Conservation (phyloP, 2,329 filamentous ascomycete species). For the Cordyceps pruinosa region DNA sequence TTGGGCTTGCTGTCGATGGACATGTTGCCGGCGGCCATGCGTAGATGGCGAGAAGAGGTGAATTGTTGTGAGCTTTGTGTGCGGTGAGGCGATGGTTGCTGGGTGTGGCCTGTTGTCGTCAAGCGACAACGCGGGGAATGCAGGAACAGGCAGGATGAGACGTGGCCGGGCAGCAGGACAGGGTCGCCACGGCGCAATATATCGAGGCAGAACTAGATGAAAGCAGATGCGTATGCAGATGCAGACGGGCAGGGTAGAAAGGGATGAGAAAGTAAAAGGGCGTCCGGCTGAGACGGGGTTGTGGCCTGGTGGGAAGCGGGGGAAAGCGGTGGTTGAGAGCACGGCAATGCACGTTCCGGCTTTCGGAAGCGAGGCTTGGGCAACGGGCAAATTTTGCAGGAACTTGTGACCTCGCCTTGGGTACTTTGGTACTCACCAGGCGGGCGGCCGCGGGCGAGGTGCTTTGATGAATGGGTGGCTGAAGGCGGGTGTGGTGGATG, state of each 20-base stretch:
- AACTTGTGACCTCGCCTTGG: conserved; percentile 5
- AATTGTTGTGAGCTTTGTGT: not conserved
- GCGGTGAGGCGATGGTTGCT: not conserved
- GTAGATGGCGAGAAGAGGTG: conserved; percentile 24
- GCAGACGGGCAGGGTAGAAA: not conserved
- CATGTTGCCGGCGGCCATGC: conserved; percentile 62
- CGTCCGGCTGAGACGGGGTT: not conserved
- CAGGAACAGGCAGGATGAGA: not conserved
- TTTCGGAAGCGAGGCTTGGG: not conserved
- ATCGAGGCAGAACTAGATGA: not conserved
- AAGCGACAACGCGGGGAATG: not conserved
- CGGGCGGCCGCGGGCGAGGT: conserved; percentile 10
- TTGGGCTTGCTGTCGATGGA: conserved; percentile 55
- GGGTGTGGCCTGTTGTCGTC: not conserved
- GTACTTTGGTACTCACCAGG: not conserved
- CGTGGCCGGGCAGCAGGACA: not conserved
- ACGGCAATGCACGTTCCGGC: conserved; percentile 2
- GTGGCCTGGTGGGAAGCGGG: not conserved
- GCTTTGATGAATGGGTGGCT: not conserved
- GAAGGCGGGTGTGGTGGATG: not conserved
- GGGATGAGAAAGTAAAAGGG: not conserved
- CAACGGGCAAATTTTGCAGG: conserved; percentile 4
- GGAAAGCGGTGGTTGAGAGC: conserved; percentile 1
- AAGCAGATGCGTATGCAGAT: too few species aligned
- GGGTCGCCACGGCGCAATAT: not conserved